Evolutionary conservation across 2,329 filamentous ascomycete genomes (phyloP).

Genomic region (Myriosclerotinia curreyana): DNA sequence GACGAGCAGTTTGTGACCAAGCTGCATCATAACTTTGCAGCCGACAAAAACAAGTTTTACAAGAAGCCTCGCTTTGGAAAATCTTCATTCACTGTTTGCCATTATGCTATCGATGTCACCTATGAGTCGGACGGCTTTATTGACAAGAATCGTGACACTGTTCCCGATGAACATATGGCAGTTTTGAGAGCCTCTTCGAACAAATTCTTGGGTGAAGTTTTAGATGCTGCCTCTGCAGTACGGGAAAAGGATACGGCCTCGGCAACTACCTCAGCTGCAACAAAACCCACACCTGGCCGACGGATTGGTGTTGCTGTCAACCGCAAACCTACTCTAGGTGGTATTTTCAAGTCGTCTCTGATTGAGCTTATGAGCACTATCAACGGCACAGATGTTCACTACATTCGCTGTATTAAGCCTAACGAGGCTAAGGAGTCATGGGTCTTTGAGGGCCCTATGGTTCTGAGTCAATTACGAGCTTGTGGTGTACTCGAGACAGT

Average conservation of each 20-base stretch:
- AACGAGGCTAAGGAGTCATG: constrained; percentile 96
- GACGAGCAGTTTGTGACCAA: constrained; percentile 97
- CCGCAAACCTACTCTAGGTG: constrained; percentile 93
- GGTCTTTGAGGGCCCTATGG: constrained; percentile 99
- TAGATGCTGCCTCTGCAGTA: constrained; percentile 81
- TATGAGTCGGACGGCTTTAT: constrained; percentile 99
- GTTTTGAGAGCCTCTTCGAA: constrained; percentile 83
- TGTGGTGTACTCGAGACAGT: constrained; percentile 99
- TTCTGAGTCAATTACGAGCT: constrained; percentile 91
- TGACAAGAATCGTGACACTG: constrained; percentile 98
- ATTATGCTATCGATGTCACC: constrained; percentile 96
- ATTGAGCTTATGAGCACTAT: constrained; percentile 99
- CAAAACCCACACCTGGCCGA: constrained; percentile 75
- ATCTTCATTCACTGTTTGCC: constrained; percentile 94
- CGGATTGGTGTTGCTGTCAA: constrained; percentile 91
- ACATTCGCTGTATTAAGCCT: constrained; percentile 98
- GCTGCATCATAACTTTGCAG: constrained; percentile 87
- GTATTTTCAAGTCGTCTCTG: constrained; percentile 97
- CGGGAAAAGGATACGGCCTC: constrained; percentile 81
- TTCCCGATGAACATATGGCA: constrained; percentile 97
- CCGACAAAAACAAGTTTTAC: constrained; percentile 93
- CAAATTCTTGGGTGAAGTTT: constrained; percentile 75
- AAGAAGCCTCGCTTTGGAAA: constrained; percentile 98
- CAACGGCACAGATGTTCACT: constrained; percentile 96
- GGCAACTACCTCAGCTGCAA: constrained; percentile 59